phyloP scores from a whole-genome alignment of 2,329 filamentous ascomycete species.

The Trichoderma sp. region DNA sequence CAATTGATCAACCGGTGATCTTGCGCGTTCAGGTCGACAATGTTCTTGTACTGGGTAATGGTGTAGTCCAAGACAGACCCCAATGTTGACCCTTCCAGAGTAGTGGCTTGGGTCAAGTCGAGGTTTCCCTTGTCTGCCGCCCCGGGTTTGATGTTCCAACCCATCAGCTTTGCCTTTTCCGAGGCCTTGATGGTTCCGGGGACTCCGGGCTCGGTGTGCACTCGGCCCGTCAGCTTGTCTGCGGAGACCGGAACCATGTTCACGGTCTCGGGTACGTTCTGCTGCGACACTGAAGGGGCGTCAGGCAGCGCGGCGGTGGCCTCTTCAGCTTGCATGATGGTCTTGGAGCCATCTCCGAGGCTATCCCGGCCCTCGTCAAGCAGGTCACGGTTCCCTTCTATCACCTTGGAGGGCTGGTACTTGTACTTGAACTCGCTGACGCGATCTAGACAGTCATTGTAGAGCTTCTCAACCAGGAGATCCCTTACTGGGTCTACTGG shows the following conservation, averaged over 20 bases:
- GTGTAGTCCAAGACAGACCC: slow-evolving; percentile 91
- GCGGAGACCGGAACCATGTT: slow-evolving; percentile 65
- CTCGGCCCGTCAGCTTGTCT: slow-evolving; percentile 70
- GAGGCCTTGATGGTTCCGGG: slow-evolving; percentile 72
- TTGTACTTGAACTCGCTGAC: slow-evolving; percentile 90
- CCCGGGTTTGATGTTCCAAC: slow-evolving; percentile 73
- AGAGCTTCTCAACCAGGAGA: slow-evolving; percentile 82
- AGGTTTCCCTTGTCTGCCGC: slow-evolving; percentile 67
- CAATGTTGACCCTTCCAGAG: slow-evolving; percentile 69
- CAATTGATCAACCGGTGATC: slow-evolving; percentile 93
- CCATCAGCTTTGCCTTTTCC: slow-evolving; percentile 76
- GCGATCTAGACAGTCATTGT: slow-evolving; percentile 91
- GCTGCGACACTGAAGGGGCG: slow-evolving; percentile 56
- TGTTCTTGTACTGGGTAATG: slow-evolving; percentile 80
- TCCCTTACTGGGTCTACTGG: slow-evolving; percentile 79
- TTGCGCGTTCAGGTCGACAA: slow-evolving; percentile 80
- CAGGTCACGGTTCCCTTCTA: slow-evolving; percentile 79
- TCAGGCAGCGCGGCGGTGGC: slow-evolving; percentile 62
- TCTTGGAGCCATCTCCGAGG: slow-evolving; percentile 66
- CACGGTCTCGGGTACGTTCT: slow-evolving; percentile 55
- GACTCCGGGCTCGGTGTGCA: slow-evolving; percentile 70
- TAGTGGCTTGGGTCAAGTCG: slow-evolving; percentile 68
- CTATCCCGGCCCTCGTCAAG: slow-evolving; percentile 84
- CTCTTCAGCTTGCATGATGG: slow-evolving; percentile 72
- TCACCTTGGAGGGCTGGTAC: slow-evolving; percentile 65